Conservation (phyloP, 2,329 filamentous ascomycete species). For the Triangularia verruculosa region DNA sequence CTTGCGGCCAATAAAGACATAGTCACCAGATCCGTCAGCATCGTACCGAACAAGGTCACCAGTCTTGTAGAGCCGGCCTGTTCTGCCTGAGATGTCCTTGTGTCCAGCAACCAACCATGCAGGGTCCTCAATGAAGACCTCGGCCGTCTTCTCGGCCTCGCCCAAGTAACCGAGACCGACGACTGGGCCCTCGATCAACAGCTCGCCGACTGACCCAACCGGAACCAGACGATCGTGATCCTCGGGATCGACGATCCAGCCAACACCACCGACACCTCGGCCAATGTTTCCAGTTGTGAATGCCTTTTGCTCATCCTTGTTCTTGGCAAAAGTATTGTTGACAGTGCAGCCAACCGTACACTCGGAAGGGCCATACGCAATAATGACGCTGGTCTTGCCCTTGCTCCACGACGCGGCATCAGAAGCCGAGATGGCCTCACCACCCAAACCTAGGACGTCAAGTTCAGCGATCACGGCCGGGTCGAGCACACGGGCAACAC, state of each 20-base stretch:
- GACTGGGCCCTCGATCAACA: slow-evolving; percentile 43
- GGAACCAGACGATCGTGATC: slow-evolving; percentile 31
- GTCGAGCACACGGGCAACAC: slow-evolving; percentile 47
- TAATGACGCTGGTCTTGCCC: slow-evolving; percentile 43
- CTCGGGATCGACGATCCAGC: slow-evolving; percentile 31
- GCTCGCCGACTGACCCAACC: slow-evolving; percentile 34
- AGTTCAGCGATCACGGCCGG: slow-evolving; percentile 46
- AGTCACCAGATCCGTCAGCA: slow-evolving; percentile 35
- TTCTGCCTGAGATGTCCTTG: slow-evolving; percentile 46
- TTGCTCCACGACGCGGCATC: slow-evolving; percentile 48
- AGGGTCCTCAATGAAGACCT: slow-evolving; percentile 30
- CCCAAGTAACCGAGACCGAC: slow-evolving; percentile 51
- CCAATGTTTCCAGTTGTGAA: slow-evolving; percentile 40
- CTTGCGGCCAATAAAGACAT: slow-evolving; percentile 50
- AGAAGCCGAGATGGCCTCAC: slow-evolving; percentile 51
- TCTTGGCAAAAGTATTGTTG: slow-evolving; percentile 27
- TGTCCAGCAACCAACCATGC: slow-evolving; percentile 32
- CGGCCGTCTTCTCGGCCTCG: slow-evolving; percentile 34
- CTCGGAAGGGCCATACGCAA: slow-evolving; percentile 53
- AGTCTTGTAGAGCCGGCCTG: slow-evolving; percentile 47
- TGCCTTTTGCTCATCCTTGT: slow-evolving; percentile 23
- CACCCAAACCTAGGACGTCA: slow-evolving; percentile 47
- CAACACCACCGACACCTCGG: slow-evolving; percentile 42
- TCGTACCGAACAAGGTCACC: slow-evolving; percentile 47
- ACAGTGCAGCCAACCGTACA: slow-evolving; percentile 45